Evolutionary conservation across 2,329 filamentous ascomycete genomes (phyloP), one percentile per base, ranked within the genome.

Genomic region (Grosmannia serpens): DNA sequence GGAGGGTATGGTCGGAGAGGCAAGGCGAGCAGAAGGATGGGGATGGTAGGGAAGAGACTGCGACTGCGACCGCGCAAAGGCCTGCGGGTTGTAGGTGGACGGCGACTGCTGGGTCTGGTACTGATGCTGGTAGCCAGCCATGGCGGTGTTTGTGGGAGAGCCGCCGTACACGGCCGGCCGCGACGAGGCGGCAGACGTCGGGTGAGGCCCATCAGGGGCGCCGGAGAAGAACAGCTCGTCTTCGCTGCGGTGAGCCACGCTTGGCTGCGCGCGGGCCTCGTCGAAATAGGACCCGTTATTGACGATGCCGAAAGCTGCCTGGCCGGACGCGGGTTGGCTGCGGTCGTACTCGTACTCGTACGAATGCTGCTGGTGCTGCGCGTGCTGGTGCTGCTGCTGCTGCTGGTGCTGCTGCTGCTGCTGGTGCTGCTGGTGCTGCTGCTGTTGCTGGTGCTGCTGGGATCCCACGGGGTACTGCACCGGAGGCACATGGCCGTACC

Each of bases 61-160:
- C 27, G 80, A 81, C 60, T 80, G 79, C 38, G 79, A 75, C 58
- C 79, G 75, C 58, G 73, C 74, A 68, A 83, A 92, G 44, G 75
- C 68, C 87, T 65, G 64, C 81, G 89, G 88, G 67, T 91, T 92
- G 71, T 91, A 92, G 50, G 80, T 70, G 26, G 76, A 66, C 9
- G 77, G 74, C 62, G 78, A 71, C 61, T 75, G 66, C 59, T 75
- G 70, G 60, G 74, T 70, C 62, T 78, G 74, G 65, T 78, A 78
- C 62, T 77, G 74, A 62, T 80, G 75, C 61, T 80, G 75, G 67
- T 82, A 79, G 66, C 79, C 73, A 53, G 75, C 72, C 68, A 77
- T 70, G 65, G 78, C 69, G 72, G 70, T 62, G 33, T 73, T 65
- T 72, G 78, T 68, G 8, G 59, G 27, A 11, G 53, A 51, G 2